Percentiles rank a stretch among this genome's conserved stretches.
Evolutionary conservation across 106 monocot species (phyloP).

Genomic region (Dendrobium catenatum): DNA sequence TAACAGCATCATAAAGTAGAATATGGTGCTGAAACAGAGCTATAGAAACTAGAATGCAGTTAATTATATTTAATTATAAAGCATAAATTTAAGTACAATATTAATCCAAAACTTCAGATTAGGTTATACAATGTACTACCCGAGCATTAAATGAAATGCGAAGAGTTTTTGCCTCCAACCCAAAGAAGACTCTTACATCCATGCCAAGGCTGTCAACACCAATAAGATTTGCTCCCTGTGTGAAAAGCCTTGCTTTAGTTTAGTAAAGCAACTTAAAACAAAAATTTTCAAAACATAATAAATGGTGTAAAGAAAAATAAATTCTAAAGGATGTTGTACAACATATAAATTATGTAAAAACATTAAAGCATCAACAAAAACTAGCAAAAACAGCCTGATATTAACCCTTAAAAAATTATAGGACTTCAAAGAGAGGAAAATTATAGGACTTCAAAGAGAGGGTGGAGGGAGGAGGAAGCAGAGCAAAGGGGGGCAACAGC

Average conservation of each 20-base stretch:
- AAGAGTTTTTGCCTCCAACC: constrained; percentile 50
- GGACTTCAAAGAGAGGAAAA: background rate
- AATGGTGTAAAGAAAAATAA: background rate
- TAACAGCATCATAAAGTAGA: background rate
- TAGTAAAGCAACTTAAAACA: background rate
- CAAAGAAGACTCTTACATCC: constrained; percentile 66
- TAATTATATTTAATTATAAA: background rate
- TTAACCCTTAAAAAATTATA: background rate
- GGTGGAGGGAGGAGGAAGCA: background rate
- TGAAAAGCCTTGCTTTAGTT: constrained; percentile 5
- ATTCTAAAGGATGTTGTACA: background rate
- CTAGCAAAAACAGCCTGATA: background rate
- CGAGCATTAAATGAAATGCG: constrained; percentile 73
- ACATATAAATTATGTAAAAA: background rate
- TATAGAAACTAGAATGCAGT: background rate
- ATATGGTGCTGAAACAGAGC: background rate
- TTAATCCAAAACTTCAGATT: background rate
- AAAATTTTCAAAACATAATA: background rate
- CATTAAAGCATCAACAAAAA: background rate
- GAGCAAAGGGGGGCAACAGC: background rate
- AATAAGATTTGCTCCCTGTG: constrained; percentile 62
- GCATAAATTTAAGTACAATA: background rate
- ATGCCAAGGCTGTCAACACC: constrained; percentile 80
- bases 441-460: too few species aligned
- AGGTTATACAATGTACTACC: constrained; percentile 20